Evolutionary conservation across 176 grass and related monocot genomes (phyloP).

Genomic region (Carex pumila): DNA sequence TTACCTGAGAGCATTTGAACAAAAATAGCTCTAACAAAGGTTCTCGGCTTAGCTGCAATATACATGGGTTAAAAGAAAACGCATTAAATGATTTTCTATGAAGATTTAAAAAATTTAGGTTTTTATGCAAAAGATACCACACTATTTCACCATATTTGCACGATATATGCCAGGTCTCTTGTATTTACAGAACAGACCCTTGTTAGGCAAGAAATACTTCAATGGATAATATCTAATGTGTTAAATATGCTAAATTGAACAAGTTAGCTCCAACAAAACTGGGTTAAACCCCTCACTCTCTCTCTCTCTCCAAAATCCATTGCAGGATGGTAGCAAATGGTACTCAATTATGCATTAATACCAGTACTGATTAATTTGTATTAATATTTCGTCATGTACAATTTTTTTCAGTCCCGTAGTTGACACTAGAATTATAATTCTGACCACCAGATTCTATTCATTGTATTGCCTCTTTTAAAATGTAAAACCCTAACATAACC

Average conservation of each 20-base stretch:
- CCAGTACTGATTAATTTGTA: not conserved
- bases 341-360: not conserved
- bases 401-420: not conserved
- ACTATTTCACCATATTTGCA: not conserved
- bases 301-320: no score
- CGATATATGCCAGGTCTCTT: not conserved
- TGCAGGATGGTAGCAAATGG: not conserved
- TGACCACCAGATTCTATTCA: not conserved
- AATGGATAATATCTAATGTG: not conserved
- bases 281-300: no score
- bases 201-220: not conserved
- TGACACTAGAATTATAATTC: not conserved
- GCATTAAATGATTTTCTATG: not conserved
- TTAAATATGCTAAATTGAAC: not conserved
- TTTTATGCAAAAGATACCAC: not conserved
- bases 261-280: not conserved
- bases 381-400: not conserved
- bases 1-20: constrained; percentile 96
- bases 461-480: not conserved
- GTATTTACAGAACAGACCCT: not conserved
- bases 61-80: not conserved
- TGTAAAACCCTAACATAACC: not conserved
- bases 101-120: not conserved
- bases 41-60: constrained; percentile 78
- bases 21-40: constrained; percentile 92